phyloP scores from a whole-genome alignment of 1,284 basidiomycete genomes.

The Ustilago xerochloae region DNA sequence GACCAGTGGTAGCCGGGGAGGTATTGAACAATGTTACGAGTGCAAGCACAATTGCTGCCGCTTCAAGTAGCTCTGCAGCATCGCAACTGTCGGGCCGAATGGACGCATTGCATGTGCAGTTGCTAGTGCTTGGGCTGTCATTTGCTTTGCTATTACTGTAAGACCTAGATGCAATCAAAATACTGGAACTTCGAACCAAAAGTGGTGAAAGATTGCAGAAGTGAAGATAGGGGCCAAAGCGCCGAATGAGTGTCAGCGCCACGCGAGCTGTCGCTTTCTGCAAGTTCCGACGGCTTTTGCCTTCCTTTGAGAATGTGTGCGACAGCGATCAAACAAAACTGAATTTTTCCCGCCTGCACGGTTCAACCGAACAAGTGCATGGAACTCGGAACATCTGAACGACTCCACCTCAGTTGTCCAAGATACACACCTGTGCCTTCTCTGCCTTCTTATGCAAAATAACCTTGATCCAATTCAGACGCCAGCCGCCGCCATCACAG shows the following conservation, averaged over 20 bases:
- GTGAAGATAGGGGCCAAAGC: not conserved
- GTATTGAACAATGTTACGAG: not conserved
- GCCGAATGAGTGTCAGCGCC: not conserved
- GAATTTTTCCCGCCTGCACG: not conserved
- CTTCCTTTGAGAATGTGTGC: not conserved
- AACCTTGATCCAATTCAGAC: too few relatives aligned
- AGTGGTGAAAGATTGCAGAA: not conserved
- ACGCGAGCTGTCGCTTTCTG: not conserved
- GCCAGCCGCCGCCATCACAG: too few relatives aligned
- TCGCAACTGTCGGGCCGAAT: not conserved
- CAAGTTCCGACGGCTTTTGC: not conserved
- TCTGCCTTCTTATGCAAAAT: too few relatives aligned
- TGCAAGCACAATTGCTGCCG: not conserved
- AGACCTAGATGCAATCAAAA: too few relatives aligned
- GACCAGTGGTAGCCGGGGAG: not conserved
- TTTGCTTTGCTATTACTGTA: too few relatives aligned
- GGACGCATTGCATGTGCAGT: too few relatives aligned
- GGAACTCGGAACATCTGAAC: not conserved
- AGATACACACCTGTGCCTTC: not conserved
- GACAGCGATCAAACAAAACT: not conserved
- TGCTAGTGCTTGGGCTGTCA: too few relatives aligned
- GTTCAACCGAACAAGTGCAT: conserved; percentile 8
- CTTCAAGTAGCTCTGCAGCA: not conserved
- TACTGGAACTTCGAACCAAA: not conserved
- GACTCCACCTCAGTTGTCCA: not conserved